phyloP scores from a whole-genome alignment of 306 rosid genomes.

The Vicia villosa region DNA sequence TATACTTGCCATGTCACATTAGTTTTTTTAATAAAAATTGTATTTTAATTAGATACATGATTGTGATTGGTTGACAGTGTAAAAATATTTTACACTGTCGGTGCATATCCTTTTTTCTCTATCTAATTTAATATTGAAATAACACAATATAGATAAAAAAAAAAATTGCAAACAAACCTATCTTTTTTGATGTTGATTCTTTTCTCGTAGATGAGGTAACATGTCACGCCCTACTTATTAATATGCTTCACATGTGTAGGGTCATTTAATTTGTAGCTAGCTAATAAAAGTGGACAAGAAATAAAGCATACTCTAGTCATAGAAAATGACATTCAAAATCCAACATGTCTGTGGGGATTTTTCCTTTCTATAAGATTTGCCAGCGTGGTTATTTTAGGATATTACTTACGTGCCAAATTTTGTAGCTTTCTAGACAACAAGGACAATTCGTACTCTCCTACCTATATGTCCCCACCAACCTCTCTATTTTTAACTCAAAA shows the following conservation, averaged over 20 bases:
- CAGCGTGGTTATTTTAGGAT: neutral
- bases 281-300: neutral
- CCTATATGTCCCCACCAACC: neutral
- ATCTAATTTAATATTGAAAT: too few relatives aligned
- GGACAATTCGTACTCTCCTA: neutral
- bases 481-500: too few relatives aligned
- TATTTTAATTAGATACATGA: too few relatives aligned
- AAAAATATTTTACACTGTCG: too few relatives aligned
- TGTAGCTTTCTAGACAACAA: neutral
- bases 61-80: too few relatives aligned
- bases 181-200: neutral
- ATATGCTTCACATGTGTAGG: neutral
- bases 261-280: neutral
- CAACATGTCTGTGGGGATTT: neutral
- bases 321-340: neutral
- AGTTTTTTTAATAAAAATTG: too few relatives aligned
- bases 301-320: neutral
- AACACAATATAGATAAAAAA: neutral
- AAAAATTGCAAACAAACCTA: neutral
- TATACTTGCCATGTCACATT: too few relatives aligned
- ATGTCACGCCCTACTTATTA: neutral
- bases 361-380: neutral
- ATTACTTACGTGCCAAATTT: neutral
- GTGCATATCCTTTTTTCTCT: too few relatives aligned
- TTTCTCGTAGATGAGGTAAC: neutral